phyloP scores from a whole-genome alignment of 257 asterid genomes.

The Gentiana straminea region DNA sequence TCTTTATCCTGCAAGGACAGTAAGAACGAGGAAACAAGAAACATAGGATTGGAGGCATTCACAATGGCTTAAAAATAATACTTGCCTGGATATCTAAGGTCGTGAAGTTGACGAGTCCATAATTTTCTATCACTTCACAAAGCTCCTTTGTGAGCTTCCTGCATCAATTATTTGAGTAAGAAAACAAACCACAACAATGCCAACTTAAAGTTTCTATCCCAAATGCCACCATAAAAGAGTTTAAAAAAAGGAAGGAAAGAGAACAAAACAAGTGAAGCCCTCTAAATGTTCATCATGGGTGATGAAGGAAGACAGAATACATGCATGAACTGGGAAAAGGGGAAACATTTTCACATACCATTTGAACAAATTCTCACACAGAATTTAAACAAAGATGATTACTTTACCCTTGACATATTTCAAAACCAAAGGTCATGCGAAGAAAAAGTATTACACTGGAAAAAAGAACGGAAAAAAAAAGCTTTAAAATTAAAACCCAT shows the following conservation, averaged over 20 bases:
- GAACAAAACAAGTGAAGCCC: no score
- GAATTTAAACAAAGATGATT: no score
- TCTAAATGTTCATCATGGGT: no score
- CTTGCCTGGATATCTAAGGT: constrained; percentile 91
- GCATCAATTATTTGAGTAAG: constrained; percentile 10
- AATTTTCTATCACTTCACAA: constrained; percentile 80
- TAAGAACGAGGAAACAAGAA: constrained; percentile 8
- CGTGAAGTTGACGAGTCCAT: constrained; percentile 65
- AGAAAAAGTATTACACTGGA: not conserved
- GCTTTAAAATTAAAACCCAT: not conserved
- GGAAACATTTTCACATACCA: no score
- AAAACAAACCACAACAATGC: not conserved
- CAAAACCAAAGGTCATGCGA: not conserved
- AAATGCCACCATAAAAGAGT: no score
- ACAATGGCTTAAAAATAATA: constrained; percentile 5
- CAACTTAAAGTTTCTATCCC: not conserved
- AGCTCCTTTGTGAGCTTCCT: constrained; percentile 95
- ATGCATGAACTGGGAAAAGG: no score
- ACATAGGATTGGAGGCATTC: constrained; percentile 7
- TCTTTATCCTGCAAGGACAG: constrained; percentile 65
- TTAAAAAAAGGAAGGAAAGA: no score
- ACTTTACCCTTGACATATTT: no score
- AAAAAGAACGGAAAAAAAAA: not conserved
- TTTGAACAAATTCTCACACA: no score
- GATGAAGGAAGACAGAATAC: no score